These are phyloP conservation scores for Neopestalotiopsis rosae DNA, from an alignment of 2,329 filamentous ascomycete species.

Conservation along the genomic window DNA sequence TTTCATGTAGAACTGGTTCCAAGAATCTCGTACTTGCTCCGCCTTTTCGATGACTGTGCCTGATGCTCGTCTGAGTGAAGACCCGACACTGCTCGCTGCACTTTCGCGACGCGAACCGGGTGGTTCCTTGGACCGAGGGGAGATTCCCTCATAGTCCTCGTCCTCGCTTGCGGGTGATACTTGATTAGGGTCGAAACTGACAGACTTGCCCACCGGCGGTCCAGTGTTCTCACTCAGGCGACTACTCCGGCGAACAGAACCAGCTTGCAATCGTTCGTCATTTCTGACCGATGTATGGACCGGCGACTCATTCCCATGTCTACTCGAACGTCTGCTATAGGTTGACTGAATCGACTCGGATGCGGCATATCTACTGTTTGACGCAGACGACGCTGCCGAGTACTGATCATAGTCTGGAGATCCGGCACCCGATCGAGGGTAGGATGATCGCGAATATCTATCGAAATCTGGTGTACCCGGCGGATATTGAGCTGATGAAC, in stretches of 20 bases:
- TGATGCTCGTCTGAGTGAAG: background rate
- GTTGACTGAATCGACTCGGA: background rate
- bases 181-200: conserved; percentile 2
- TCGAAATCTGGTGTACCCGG: background rate
- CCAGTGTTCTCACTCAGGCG: background rate
- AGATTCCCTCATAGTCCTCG: background rate
- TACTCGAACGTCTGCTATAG: background rate
- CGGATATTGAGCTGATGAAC: background rate
- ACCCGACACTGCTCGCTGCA: background rate
- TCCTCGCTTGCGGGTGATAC: background rate
- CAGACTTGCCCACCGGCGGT: background rate
- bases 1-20: background rate
- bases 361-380: background rate
- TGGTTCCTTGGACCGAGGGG: background rate
- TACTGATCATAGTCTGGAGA: background rate
- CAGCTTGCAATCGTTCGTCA: background rate
- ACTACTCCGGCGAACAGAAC: background rate
- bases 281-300: background rate
- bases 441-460: conserved; percentile 2
- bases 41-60: background rate
- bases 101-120: background rate
- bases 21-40: background rate
- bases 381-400: background rate
- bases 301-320: background rate
- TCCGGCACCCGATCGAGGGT: background rate